phyloP scores from a whole-genome alignment of 192 early-diverging fungal species.

The Rhizoclosmatium globosum region DNA sequence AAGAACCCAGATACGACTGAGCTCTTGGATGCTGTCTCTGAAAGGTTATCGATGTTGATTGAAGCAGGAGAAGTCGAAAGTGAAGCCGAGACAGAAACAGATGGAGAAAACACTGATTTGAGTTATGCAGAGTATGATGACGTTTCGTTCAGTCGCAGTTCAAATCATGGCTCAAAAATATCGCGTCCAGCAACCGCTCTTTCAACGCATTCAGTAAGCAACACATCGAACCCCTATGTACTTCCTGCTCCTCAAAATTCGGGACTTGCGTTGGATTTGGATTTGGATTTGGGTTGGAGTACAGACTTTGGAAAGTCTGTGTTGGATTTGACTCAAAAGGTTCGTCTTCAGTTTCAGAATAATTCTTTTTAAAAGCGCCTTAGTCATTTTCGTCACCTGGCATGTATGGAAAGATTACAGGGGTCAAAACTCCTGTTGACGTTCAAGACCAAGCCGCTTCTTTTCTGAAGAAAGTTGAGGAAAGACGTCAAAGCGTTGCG shows the following conservation, averaged over 20 bases:
- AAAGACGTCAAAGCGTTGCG: background rate
- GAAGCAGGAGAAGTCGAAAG: background rate
- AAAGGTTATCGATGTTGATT: background rate
- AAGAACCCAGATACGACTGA: constrained; percentile 1
- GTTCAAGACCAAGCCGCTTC: background rate
- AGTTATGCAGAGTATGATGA: background rate
- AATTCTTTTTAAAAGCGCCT: background rate
- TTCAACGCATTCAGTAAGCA: too few species aligned
- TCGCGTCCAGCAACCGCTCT: too few species aligned
- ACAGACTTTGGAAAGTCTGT: background rate
- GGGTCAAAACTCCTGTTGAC: background rate
- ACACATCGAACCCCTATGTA: too few species aligned
- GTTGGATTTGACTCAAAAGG: background rate
- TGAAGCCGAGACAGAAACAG: background rate
- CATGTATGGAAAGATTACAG: background rate
- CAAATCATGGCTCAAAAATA: background rate
- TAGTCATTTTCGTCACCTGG: background rate
- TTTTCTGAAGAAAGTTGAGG: background rate
- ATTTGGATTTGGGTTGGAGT: background rate
- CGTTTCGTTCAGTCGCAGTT: background rate
- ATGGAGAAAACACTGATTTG: background rate
- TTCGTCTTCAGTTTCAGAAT: background rate
- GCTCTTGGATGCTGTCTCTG: constrained; percentile 8
- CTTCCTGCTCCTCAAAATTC: too few species aligned
- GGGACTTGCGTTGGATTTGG: too few species aligned